Evolutionary conservation across 768 basidiomycete genomes (phyloP).

Genomic region (Suillus placidus): DNA sequence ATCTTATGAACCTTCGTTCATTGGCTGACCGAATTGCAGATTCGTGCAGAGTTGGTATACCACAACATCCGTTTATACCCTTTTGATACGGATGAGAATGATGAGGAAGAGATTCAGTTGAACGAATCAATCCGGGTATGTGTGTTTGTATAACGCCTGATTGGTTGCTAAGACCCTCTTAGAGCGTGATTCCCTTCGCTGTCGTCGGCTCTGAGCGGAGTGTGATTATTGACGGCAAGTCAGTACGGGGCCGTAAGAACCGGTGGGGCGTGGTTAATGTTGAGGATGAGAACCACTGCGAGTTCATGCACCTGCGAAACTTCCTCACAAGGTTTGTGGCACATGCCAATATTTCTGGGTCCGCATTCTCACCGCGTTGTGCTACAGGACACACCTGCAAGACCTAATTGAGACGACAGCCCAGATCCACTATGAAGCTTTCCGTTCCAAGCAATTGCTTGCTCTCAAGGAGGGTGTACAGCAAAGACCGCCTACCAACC

Average conservation of each 20-base stretch:
- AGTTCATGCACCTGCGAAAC: conserved; percentile 96
- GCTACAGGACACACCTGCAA: conserved; percentile 86
- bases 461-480: conserved; percentile 96
- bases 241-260: conserved; percentile 95
- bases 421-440: conserved; percentile 98
- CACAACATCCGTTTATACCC: conserved; percentile 95
- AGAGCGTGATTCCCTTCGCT: conserved; percentile 96
- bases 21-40: conserved; percentile 49
- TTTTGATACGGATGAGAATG: conserved; percentile 94
- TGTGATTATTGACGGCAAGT: conserved; percentile 94
- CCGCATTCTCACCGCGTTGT: background rate
- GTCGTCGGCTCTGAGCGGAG: conserved; percentile 96
- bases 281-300: conserved; percentile 95
- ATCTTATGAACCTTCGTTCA: background rate
- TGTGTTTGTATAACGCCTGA: conserved; percentile 12
- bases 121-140: conserved; percentile 90
- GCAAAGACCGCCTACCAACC: conserved; percentile 53
- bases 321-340: conserved; percentile 81
- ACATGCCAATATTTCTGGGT: background rate
- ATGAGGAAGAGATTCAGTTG: conserved; percentile 87
- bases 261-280: conserved; percentile 99
- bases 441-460: conserved; percentile 97
- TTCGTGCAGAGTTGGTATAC: conserved; percentile 89
- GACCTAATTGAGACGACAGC: conserved; percentile 99
- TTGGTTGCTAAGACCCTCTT: conserved; percentile 9